Base-by-base conservation (phyloP, 2,329 filamentous ascomycete species). In the Penicillium vulpinum region DNA sequence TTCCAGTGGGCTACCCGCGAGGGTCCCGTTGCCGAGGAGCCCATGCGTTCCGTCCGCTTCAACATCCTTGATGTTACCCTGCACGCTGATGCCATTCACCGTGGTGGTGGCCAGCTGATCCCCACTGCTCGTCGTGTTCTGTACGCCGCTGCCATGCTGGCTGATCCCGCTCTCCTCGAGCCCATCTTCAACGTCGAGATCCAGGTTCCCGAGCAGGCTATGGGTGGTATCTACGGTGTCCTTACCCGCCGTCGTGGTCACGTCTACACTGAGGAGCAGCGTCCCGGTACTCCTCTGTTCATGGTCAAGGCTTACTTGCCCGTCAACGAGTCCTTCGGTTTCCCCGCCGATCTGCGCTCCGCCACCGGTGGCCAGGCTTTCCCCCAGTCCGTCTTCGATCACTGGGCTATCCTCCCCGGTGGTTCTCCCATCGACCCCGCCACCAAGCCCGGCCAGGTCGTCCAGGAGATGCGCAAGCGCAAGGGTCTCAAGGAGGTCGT, bases 151-250 rank as follows among this genome's bases (percentile, higher is more conserved):
- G 81, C 91, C 67, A 89, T 99, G 67, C 86, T 99, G 70, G 92
- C 94, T 73, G 87, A 96, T 70, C 94, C 94, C 67, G 88, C 86
- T 80, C 87, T 99, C 64, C 88, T 92, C 72, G 94, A 99, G 87
- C 94, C 94, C 75, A 90, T 99, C 81, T 99, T 95, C 90, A 85
- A 97, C 78, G 92, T 96, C 79, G 94, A 99, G 82, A 99, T 99
- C 80, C 92, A 97, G 85, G 94, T 99, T 64, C 93, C 93, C 74
- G 94, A 99, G 86, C 84, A 88, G 75, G 93, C 94, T 78, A 97
- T 99, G 94, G 94, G 94, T 86, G 94, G 94, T 87, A 96, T 99
- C 81, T 99, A 99, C 83, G 90, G 92, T 89, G 92, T 97, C 77
- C 90, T 99, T 73, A 97, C 92, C 81, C 90, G 92, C 76, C 86